Conservation (phyloP, 306 rosid genomes). For the Lathyrus aphaca region DNA sequence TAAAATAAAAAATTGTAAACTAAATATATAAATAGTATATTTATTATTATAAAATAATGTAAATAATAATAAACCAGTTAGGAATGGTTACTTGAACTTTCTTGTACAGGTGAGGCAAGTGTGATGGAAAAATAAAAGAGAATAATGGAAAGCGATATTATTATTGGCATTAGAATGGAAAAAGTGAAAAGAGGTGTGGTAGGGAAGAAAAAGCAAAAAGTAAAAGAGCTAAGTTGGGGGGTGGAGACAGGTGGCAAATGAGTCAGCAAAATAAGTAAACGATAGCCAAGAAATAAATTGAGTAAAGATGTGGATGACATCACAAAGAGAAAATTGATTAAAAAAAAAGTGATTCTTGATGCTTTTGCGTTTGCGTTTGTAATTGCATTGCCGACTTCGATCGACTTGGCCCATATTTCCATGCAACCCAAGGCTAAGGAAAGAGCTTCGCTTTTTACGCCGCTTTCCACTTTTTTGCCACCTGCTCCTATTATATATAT, state of each 20-base stretch:
- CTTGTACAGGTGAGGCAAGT: not conserved
- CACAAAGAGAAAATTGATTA: slow-evolving; percentile 12
- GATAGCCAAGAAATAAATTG: slow-evolving; percentile 36
- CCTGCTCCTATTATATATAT: not conserved
- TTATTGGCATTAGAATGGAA: slow-evolving; percentile 1
- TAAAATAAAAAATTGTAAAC: too few species aligned
- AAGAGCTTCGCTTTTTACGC: not conserved
- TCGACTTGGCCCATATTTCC: slow-evolving; percentile 8
- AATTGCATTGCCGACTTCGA: slow-evolving; percentile 16
- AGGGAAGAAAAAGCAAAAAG: not conserved
- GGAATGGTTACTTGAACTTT: not conserved
- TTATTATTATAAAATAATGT: too few species aligned
- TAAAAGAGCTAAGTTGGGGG: slow-evolving; percentile 28
- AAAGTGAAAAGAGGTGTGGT: not conserved
- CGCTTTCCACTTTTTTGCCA: slow-evolving; percentile 9
- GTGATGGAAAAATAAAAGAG: not conserved
- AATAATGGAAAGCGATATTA: not conserved
- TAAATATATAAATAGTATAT: too few species aligned
- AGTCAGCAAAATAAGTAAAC: slow-evolving; percentile 40
- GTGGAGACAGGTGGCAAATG: slow-evolving; percentile 58
- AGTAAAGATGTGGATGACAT: slow-evolving; percentile 25
- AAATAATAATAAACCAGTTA: too few species aligned
- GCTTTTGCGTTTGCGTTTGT: not conserved
- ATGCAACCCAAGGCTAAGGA: not conserved
- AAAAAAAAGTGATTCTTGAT: slow-evolving; percentile 7